These are phyloP conservation scores for Ophiostoma sp. DNA, from an alignment of 2,329 filamentous ascomycete genomes.

Conservation along the genomic window DNA sequence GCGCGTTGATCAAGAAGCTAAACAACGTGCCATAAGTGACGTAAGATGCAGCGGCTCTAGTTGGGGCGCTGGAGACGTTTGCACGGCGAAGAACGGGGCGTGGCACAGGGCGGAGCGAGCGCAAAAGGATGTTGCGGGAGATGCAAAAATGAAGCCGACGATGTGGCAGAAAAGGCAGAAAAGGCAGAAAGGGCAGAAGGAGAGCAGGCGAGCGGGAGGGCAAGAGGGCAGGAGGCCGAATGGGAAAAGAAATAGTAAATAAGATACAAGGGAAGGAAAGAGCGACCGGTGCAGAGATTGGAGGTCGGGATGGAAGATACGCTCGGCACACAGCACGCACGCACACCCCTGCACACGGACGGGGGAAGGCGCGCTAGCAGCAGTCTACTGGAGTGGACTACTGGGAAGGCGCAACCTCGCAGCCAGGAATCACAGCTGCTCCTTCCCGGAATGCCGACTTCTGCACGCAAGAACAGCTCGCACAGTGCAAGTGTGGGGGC, in stretches of 20 bases:
- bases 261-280: not conserved
- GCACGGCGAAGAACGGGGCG: not conserved
- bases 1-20: constrained; percentile 8
- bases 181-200: not conserved
- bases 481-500: not conserved
- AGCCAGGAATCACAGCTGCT: not conserved
- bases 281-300: not conserved
- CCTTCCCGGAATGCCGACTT: constrained; percentile 5
- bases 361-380: constrained; percentile 12
- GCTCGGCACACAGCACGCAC: not conserved
- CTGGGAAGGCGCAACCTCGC: constrained; percentile 5
- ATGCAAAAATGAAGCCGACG: not conserved
- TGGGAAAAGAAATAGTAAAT: not conserved
- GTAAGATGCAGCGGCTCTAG: constrained; percentile 1
- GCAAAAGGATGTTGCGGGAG: not conserved
- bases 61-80: not conserved
- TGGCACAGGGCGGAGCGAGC: not conserved
- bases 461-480: not conserved
- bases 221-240: too few species aligned
- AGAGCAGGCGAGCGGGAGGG: not conserved
- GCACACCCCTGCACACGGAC: not conserved
- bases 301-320: constrained; percentile 5
- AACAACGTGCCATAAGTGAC: constrained; percentile 10
- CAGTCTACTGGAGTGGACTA: not conserved
- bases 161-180: not conserved